A percentile compares a stretch with the other conserved stretches of the same genome.
Conservation (phyloP, 2,329 filamentous ascomycete genomes). For the Dothiorella sarmentorum region DNA sequence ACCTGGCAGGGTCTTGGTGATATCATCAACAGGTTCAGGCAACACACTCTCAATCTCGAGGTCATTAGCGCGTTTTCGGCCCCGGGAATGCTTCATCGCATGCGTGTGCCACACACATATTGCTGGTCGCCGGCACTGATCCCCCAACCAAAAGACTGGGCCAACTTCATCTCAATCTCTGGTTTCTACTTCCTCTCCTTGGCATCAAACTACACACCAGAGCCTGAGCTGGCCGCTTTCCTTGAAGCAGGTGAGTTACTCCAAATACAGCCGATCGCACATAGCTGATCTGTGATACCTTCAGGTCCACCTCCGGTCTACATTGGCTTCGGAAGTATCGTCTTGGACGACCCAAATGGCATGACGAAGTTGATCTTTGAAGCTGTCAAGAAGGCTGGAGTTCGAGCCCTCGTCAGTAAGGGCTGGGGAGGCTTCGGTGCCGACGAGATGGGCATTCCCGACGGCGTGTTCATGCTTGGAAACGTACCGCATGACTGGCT, state of each 20-base stretch:
- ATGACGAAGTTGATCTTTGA: constrained; percentile 43
- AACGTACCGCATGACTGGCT: constrained; percentile 89
- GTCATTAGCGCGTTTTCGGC: constrained; percentile 78
- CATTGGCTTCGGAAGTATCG: constrained; percentile 42
- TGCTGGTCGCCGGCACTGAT: constrained; percentile 64
- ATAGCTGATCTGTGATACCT: not conserved
- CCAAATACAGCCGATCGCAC: not conserved
- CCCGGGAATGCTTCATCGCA: constrained; percentile 69
- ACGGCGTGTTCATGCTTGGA: constrained; percentile 77
- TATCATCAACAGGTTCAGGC: constrained; percentile 82
- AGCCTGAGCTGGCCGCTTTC: constrained; percentile 38
- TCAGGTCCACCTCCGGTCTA: constrained; percentile 39
- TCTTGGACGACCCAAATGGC: constrained; percentile 41
- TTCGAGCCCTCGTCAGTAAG: constrained; percentile 79
- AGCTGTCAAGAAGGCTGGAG: constrained; percentile 53
- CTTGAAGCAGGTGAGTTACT: constrained; percentile 27
- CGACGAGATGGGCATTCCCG: constrained; percentile 60
- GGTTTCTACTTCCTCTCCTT: constrained; percentile 42
- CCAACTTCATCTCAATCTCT: constrained; percentile 38
- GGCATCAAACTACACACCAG: constrained; percentile 39
- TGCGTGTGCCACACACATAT: constrained; percentile 52
- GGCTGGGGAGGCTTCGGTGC: constrained; percentile 84
- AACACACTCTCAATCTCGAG: constrained; percentile 70
- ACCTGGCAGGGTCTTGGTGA: constrained; percentile 92
- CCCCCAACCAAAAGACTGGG: constrained; percentile 47